phyloP scores from a whole-genome alignment of 768 basidiomycete species.

The Russula vinacea region DNA sequence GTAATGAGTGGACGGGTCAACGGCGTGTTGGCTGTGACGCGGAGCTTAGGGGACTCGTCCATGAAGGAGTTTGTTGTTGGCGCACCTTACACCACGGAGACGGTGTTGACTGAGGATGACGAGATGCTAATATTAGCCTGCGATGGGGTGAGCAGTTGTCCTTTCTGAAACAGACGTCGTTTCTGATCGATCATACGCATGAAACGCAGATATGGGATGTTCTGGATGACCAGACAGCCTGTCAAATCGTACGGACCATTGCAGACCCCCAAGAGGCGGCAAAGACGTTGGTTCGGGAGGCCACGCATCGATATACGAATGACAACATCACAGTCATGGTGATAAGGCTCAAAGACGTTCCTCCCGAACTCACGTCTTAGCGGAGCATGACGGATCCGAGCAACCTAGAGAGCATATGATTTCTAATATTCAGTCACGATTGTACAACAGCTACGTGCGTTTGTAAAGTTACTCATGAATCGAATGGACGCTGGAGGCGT shows the following conservation, averaged over 20 bases:
- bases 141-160: conserved; percentile 76
- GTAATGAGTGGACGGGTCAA: conserved; percentile 99
- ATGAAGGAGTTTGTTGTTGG: conserved; percentile 99
- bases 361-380: conserved; percentile 30
- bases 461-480: conserved; percentile 1
- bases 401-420: conserved; percentile 3
- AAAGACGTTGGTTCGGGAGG: conserved; percentile 71
- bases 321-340: conserved; percentile 95
- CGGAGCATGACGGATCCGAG: conserved; percentile 24
- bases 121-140: conserved; percentile 96
- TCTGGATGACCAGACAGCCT: conserved; percentile 82
- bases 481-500: neutral
- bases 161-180: neutral
- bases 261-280: conserved; percentile 82
- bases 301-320: conserved; percentile 82
- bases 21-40: conserved; percentile 93
- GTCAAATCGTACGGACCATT: conserved; percentile 73
- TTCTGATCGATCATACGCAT: neutral
- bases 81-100: conserved; percentile 97
- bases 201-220: conserved; percentile 89
- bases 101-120: conserved; percentile 83
- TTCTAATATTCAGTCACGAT: neutral
- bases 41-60: conserved; percentile 91
- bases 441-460: conserved; percentile 13
- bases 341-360: conserved; percentile 65